Evolutionary conservation across 2,329 filamentous ascomycete genomes (phyloP), one percentile per base, ranked within the genome.

Genomic region (Penicillium hesseltinei): DNA sequence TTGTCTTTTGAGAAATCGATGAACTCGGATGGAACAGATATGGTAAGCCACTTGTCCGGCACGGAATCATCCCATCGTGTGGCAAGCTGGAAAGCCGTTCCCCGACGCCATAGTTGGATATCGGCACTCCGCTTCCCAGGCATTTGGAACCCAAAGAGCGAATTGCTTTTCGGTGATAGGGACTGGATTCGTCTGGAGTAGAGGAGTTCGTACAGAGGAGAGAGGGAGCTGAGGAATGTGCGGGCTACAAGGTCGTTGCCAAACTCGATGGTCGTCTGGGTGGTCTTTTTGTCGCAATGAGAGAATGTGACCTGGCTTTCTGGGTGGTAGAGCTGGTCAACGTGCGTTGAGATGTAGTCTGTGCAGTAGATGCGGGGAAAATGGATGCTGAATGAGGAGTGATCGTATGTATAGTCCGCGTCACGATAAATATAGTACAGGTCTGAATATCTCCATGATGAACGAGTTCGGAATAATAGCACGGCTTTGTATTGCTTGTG

Each of bases 401-500:
- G 60, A 8, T 69, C 62, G 27, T 66, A 72, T 39, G 42, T 50
- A 44, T 68, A 73, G 33, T 73, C 68, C 4, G 58, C 60, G 35
- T 72, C 66, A 10, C 68, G 63, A 44, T 69, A 71, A 5, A 72
- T 55, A 45, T 68, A 72, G 49, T 65, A 71, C 21, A 72, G 39
- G 8, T 66, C 67, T 45, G 58, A 62, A 47, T 67, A 66, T 50
- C 60, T 66, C 67, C 68, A 72, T 13, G 62, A 58, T 10, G 56
- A 21, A 5, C 60, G 62, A 21, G 48, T 64, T 7, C 64, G 66
- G 5, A 65, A 59, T 8, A 69, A 17, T 4, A 65, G 42, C 13
- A 71, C 50, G 0, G 68, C 67, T 51, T 71, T 73, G 61, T 71
- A 73, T 13, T 67, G 65, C 38, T 69, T 73, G 25, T 66, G 68